Percentiles rank a stretch among this genome's conserved stretches.
phyloP scores from a whole-genome alignment of 257 asterid species.

The Nicotiana benthamiana region DNA sequence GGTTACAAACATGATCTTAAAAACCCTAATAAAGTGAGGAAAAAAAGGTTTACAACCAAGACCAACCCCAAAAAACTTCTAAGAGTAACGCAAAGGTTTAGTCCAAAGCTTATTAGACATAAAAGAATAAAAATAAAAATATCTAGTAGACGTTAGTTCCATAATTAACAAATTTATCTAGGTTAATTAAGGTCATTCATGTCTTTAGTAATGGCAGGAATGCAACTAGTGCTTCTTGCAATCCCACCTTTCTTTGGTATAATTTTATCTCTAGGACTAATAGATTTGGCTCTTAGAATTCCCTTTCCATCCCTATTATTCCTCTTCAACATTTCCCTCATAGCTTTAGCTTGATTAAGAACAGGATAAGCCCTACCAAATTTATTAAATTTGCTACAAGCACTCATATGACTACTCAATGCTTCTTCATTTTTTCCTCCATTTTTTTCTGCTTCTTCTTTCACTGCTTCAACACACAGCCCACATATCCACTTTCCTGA shows the following conservation, averaged over 20 bases:
- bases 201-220: constrained; percentile 34
- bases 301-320: constrained; percentile 2
- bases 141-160: background rate
- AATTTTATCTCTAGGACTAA: constrained; percentile 14
- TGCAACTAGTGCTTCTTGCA: constrained; percentile 34
- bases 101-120: background rate
- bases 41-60: background rate
- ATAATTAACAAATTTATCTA: background rate
- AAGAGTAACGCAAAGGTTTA: background rate
- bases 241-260: constrained; percentile 19
- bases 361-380: constrained; percentile 15
- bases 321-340: constrained; percentile 21
- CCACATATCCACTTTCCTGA: constrained; percentile 18
- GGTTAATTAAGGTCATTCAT: constrained; percentile 14
- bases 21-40: background rate
- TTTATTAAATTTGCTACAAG: constrained; percentile 11
- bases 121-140: too few relatives aligned
- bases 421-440: constrained; percentile 19
- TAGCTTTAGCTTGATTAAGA: constrained; percentile 19
- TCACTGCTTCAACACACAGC: constrained; percentile 15
- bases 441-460: constrained; percentile 15
- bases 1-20: background rate
- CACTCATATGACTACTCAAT: constrained; percentile 7
- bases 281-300: constrained; percentile 13
- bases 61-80: background rate